phyloP scores from a whole-genome alignment of 1,284 basidiomycete species.

The Chalciporus sp. region DNA sequence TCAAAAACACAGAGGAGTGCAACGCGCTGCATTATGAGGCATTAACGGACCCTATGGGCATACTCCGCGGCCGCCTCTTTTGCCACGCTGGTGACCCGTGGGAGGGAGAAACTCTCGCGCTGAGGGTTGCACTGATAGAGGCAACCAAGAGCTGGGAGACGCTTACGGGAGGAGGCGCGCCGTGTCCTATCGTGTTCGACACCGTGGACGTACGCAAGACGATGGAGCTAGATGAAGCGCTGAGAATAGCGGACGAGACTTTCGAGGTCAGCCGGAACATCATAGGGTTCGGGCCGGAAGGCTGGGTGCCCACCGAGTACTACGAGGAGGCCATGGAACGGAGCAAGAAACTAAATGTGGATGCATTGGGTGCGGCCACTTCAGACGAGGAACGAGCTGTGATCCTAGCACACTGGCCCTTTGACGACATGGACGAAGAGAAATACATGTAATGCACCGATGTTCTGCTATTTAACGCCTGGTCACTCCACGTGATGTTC shows the following conservation, averaged over 20 bases:
- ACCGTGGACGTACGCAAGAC: background rate
- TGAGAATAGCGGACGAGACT: background rate
- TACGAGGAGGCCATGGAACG: background rate
- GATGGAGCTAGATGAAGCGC: background rate
- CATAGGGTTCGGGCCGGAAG: background rate
- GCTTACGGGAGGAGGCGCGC: background rate
- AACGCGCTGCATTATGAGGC: background rate
- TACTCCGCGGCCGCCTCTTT: background rate
- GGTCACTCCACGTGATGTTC: too few relatives aligned
- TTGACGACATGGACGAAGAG: slow-evolving; percentile 50
- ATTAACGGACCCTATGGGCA: background rate
- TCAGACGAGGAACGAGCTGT: slow-evolving; percentile 36
- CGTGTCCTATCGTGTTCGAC: background rate
- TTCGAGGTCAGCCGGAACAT: background rate
- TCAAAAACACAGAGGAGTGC: background rate
- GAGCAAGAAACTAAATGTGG: background rate
- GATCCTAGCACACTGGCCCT: slow-evolving; percentile 43
- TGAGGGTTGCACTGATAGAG: background rate
- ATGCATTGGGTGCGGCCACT: background rate
- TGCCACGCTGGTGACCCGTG: background rate
- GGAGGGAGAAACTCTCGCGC: background rate
- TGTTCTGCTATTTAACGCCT: too few relatives aligned
- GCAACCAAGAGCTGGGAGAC: background rate
- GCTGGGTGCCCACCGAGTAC: background rate
- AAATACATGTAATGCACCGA: slow-evolving; percentile 37